A percentile compares a stretch with the other conserved stretches of the same genome.
Conservation (phyloP, 179 eudicot genomes). For the Beta corolliflora region DNA sequence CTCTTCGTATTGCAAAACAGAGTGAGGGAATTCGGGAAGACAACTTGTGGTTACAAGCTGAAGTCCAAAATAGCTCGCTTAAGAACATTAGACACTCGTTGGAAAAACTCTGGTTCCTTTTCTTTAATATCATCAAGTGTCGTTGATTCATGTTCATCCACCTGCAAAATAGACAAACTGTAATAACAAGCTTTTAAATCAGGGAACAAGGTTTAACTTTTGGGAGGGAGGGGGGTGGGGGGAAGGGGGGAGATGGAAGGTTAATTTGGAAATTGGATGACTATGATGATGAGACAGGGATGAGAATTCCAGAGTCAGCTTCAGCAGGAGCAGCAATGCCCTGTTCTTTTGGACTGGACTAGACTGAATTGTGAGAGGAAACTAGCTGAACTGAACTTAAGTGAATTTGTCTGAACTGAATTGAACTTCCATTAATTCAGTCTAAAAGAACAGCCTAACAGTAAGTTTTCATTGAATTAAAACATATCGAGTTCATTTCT, state of each 20-base stretch:
- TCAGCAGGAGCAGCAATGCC: background rate
- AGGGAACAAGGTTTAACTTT: background rate
- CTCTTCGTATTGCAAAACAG: background rate
- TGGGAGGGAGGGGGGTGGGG: background rate
- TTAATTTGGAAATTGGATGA: background rate
- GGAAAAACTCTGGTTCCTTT: constrained; percentile 67
- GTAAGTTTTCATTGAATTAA: background rate
- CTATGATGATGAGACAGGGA: background rate
- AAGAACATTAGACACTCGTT: constrained; percentile 63
- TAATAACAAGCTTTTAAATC: background rate
- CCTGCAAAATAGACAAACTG: constrained; percentile 41
- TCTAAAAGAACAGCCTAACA: no score
- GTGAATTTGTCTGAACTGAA: no score
- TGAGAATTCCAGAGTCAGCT: background rate
- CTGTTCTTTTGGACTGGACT: no score
- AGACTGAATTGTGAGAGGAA: no score
- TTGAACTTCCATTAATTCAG: no score
- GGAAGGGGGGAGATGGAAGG: background rate
- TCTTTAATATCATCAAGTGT: constrained; percentile 64
- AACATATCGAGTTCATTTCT: background rate
- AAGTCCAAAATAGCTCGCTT: constrained; percentile 70
- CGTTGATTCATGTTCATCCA: constrained; percentile 72
- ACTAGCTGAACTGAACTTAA: no score
- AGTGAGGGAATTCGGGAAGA: no score
- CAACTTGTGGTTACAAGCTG: constrained; percentile 34